Base-by-base conservation (phyloP, 139 green algal genomes). In the Asterochloris erici region DNA sequence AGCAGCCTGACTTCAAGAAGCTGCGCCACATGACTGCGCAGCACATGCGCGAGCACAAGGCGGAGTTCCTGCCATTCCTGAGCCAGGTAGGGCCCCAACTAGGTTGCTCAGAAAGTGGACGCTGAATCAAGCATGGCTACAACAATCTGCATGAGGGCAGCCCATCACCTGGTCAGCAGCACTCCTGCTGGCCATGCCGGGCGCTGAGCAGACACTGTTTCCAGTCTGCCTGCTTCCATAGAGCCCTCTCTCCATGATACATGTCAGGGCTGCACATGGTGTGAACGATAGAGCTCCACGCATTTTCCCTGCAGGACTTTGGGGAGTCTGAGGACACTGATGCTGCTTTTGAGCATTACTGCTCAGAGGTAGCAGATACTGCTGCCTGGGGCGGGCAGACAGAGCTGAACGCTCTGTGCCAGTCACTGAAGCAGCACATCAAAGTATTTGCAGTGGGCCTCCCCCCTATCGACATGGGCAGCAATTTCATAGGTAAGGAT, bases 341-440 rank as follows among this genome's bases (percentile, higher is more conserved):
- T 2, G 71, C 78, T 13, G 23, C 38, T 60, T 86, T 81, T 75
- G 68, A 95, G 77, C 74, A 78, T 9, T 96, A 98, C 87, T 98
- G 94, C 84, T 13, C 82, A 19, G 86, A 91, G 47, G 81, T 96
- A 74, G 94, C 94, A 80, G 62, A 54, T 11, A 98, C 92, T 0
- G 96, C 96, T 19, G 89, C 83, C 21, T 98, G 95, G 95, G 96
- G 96, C 10, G 96, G 96, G 6, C 96, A 99, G 76, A 63, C 96
- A 63, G 96, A 99, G 90, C 89, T 99, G 26, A 81, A 84, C 23
- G 96, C 94, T 47, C 87, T 98, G 29, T 86, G 92, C 60, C 68
- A 85, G 11, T 88, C 88, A 28, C 86, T 98, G 66, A 74, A 87
- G 82, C 86, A 87, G 9, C 83, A 88, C 38, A 97, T 99, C 79